These are phyloP conservation scores for Metschnikowia reukaufii DNA, from an alignment of 805 yeast genomes.

Conservation along the genomic window DNA sequence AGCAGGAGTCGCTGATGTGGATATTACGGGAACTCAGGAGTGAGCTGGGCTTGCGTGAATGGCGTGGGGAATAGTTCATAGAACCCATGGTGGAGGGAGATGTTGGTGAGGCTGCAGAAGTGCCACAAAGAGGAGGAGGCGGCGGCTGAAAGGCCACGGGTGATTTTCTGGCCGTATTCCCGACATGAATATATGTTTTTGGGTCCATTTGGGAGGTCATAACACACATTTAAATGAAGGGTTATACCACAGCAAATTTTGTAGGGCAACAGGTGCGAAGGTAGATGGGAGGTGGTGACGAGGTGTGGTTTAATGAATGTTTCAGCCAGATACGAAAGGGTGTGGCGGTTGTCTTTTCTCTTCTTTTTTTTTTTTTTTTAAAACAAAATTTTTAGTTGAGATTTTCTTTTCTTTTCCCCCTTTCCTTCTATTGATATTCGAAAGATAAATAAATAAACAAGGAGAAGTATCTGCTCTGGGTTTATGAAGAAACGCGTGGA, in stretches of 20 bases:
- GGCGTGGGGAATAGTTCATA: conserved; percentile 41
- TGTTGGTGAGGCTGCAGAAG: conserved; percentile 5
- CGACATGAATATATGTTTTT: conserved; percentile 4
- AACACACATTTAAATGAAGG: conserved; percentile 3
- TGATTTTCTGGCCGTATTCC: conserved; percentile 2
- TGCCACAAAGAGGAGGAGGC: conserved; percentile 5
- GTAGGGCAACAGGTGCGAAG: too few species aligned
- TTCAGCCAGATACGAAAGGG: neutral
- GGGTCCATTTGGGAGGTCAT: conserved; percentile 11
- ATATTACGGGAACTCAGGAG: conserved; percentile 28
- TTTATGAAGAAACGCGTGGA: neutral
- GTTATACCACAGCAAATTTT: too few species aligned
- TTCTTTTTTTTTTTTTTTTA: too few species aligned
- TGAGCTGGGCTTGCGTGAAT: conserved; percentile 31
- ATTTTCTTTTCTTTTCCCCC: neutral
- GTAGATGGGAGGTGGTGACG: neutral
- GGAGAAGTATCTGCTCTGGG: neutral
- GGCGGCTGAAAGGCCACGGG: conserved; percentile 14
- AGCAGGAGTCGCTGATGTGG: conserved; percentile 40
- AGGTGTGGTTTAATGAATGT: neutral
- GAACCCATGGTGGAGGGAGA: conserved; percentile 13
- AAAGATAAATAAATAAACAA: neutral
- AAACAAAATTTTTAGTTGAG: neutral
- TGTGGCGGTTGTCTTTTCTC: neutral
- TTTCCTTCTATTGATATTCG: too few species aligned